Conservation (phyloP, 345 rosid species). For the Arabis alpina region DNA sequence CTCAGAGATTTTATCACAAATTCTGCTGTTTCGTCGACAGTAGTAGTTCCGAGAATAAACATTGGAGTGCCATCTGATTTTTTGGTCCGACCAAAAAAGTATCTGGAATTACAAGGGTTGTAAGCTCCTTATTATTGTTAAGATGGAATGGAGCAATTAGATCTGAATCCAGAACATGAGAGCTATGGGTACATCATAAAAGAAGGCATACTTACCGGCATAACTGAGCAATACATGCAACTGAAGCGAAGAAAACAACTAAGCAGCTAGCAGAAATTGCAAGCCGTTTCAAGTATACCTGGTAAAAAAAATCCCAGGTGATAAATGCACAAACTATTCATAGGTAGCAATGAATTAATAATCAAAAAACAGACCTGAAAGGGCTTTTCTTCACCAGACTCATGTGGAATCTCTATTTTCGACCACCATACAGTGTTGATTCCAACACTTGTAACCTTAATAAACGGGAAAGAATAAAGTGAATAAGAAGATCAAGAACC, state of each 20-base stretch:
- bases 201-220: slow-evolving; percentile 50
- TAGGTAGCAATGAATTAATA: slow-evolving; percentile 12
- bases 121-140: background rate
- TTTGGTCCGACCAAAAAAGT: slow-evolving; percentile 66
- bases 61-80: slow-evolving; percentile 52
- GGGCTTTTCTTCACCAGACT: slow-evolving; percentile 87
- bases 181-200: background rate
- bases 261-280: slow-evolving; percentile 72
- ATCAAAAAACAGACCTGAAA: slow-evolving; percentile 63
- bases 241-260: slow-evolving; percentile 63
- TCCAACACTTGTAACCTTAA: slow-evolving; percentile 93
- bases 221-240: slow-evolving; percentile 61
- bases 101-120: slow-evolving; percentile 46
- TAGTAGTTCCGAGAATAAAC: slow-evolving; percentile 60
- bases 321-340: slow-evolving; percentile 16
- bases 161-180: slow-evolving; percentile 3
- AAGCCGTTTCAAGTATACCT: slow-evolving; percentile 78
- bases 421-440: slow-evolving; percentile 87
- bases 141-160: slow-evolving; percentile 24
- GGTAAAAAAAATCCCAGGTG: slow-evolving; percentile 25
- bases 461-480: slow-evolving; percentile 5
- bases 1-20: slow-evolving; percentile 68
- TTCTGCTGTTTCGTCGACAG: slow-evolving; percentile 49
- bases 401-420: slow-evolving; percentile 75
- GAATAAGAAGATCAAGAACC: background rate